phyloP scores from a whole-genome alignment of 495 filamentous ascomycete genomes.

The Talaromyces thailandensis region DNA sequence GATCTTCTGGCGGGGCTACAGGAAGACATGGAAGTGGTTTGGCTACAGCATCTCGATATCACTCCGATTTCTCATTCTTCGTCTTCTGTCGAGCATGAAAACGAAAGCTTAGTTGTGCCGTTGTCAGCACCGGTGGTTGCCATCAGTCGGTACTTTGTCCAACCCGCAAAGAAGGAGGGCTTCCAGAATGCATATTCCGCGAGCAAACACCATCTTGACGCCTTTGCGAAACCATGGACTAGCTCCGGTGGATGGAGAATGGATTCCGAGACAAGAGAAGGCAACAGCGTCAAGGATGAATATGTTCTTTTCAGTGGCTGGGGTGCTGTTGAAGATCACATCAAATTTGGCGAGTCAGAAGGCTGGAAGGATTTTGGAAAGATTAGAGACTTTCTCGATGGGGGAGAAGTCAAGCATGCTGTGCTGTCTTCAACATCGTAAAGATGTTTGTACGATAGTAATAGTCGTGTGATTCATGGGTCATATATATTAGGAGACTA shows the following conservation, averaged over 20 bases:
- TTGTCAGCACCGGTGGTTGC: constrained; percentile 33
- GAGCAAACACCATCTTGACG: constrained; percentile 22
- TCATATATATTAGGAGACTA: background rate
- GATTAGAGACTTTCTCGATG: constrained; percentile 19
- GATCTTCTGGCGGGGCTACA: constrained; percentile 29
- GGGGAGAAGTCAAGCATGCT: constrained; percentile 35
- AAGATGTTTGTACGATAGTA: background rate
- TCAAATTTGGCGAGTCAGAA: constrained; percentile 26
- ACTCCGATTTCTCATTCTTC: constrained; percentile 9
- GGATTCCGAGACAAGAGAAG: constrained; percentile 27
- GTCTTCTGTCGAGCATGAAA: background rate
- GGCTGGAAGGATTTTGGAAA: constrained; percentile 27
- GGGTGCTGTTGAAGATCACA: constrained; percentile 36
- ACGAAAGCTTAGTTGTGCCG: constrained; percentile 12
- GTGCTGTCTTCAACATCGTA: background rate
- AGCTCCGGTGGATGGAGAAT: constrained; percentile 40
- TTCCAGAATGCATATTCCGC: constrained; percentile 27
- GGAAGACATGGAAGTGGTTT: constrained; percentile 30
- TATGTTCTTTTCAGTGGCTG: constrained; percentile 44
- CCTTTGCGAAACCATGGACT: constrained; percentile 21
- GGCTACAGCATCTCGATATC: constrained; percentile 28
- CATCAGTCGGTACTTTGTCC: constrained; percentile 35
- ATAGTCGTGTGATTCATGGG: background rate
- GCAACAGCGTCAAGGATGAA: constrained; percentile 26
- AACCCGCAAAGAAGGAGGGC: constrained; percentile 21